Evolutionary conservation across 768 basidiomycete species (phyloP).

Genomic region (Filobasidium wieringae): DNA sequence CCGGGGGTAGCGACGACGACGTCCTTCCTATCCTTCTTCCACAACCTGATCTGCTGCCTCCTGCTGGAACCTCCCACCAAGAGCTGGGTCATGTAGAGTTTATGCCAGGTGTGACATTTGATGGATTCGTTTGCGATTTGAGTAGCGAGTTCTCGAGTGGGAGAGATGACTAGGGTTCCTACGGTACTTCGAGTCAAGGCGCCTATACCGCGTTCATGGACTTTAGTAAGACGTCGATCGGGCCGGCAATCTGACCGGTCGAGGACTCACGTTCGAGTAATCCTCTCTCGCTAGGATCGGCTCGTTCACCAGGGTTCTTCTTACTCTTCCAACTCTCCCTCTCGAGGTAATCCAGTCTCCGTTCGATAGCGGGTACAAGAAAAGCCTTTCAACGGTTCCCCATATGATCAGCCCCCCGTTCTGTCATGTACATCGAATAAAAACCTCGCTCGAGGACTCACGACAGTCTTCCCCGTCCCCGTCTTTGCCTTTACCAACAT

Average conservation of each 20-base stretch:
- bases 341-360: slow-evolving; percentile 54
- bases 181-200: slow-evolving; percentile 45
- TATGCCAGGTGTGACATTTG: slow-evolving; percentile 52
- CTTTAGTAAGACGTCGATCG: not conserved
- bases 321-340: slow-evolving; percentile 36
- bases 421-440: too few relatives aligned
- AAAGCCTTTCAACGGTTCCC: slow-evolving; percentile 46
- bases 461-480: slow-evolving; percentile 75
- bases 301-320: slow-evolving; percentile 22
- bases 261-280: not conserved
- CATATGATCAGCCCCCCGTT: not conserved
- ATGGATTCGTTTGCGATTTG: slow-evolving; percentile 78
- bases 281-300: slow-evolving; percentile 3
- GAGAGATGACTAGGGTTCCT: slow-evolving; percentile 71
- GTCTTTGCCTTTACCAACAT: slow-evolving; percentile 77
- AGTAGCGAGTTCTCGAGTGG: slow-evolving; percentile 78
- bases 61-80: slow-evolving; percentile 68
- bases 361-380: slow-evolving; percentile 73
- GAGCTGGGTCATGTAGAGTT: slow-evolving; percentile 56
- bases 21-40: slow-evolving; percentile 55
- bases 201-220: slow-evolving; percentile 24
- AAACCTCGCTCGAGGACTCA: slow-evolving; percentile 18
- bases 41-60: slow-evolving; percentile 55
- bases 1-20: slow-evolving; percentile 87
- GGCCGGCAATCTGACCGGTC: not conserved